Evolutionary conservation across 2,329 filamentous ascomycete species (phyloP).

Genomic region (Mycosphaerella arachidis): DNA sequence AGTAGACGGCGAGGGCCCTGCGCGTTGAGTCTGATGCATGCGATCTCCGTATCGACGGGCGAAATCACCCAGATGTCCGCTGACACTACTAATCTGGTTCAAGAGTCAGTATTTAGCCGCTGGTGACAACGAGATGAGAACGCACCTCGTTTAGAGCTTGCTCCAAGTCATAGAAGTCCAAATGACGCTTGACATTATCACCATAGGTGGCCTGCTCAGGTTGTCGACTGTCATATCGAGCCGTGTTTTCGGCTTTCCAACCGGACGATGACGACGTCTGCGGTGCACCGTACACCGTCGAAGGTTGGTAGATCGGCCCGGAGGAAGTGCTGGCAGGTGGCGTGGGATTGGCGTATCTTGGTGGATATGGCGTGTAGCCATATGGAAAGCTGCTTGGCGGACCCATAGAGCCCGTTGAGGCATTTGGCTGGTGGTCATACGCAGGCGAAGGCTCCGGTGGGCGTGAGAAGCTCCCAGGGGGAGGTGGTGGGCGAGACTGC

Average conservation of each 20-base stretch:
- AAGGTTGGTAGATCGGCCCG: slow-evolving; percentile 41
- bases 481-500: slow-evolving; percentile 24
- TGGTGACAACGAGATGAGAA: slow-evolving; percentile 2
- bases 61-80: slow-evolving; percentile 45
- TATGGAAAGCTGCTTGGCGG: slow-evolving; percentile 33
- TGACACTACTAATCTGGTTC: slow-evolving; percentile 42
- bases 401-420: slow-evolving; percentile 35
- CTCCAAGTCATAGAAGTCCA: slow-evolving; percentile 59
- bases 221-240: slow-evolving; percentile 14
- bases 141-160: slow-evolving; percentile 47
- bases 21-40: slow-evolving; percentile 48
- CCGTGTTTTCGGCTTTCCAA: slow-evolving; percentile 36
- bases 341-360: slow-evolving; percentile 39
- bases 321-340: slow-evolving; percentile 32
- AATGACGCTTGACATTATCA: slow-evolving; percentile 57
- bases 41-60: slow-evolving; percentile 47
- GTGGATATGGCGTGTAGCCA: slow-evolving; percentile 40
- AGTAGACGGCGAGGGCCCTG: slow-evolving; percentile 43
- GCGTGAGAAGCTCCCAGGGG: slow-evolving; percentile 15
- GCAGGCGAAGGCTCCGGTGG: slow-evolving; percentile 28
- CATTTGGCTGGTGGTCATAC: slow-evolving; percentile 36
- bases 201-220: slow-evolving; percentile 37
- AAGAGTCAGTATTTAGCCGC: slow-evolving; percentile 8
- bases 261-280: slow-evolving; percentile 31
- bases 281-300: slow-evolving; percentile 39